Base-by-base conservation (phyloP, 2,329 filamentous ascomycete species). In the Alternaria hordeiaustralica region DNA sequence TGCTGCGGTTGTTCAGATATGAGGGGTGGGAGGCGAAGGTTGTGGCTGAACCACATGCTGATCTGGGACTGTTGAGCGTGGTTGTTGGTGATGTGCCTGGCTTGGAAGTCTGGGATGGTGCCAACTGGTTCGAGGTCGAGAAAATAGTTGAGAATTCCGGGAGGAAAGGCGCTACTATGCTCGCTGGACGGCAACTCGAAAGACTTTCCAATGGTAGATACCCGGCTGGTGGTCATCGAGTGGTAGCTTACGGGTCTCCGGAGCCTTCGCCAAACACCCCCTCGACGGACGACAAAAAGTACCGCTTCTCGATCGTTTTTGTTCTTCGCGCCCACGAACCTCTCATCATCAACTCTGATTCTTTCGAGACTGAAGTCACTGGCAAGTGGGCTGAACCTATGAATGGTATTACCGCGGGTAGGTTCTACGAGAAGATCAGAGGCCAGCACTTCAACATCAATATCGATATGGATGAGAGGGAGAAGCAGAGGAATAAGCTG, bases 401-500 rank as follows among this genome's bases (percentile, higher is more conserved):
- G n/a, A 65, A 61, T 2, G 74, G 64, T 2, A 53, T 75, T 11
- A 78, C 71, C 30, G 78, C 77, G 5, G 78, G 77, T 3, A 58
- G 70, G 41, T 58, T 78, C 61, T 80, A 77, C 49, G 69, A 72
- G 30, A 55, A 72, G 53, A 79, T 80, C 12, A 59, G 71, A 33
- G 65, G 65, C 2, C 66, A 65, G 43, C 77, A 79, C 69, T 80
- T 76, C 56, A 80, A 80, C 57, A 76, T 80, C n/a, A 80, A 80
- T 62, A 75, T 73, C 7, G 71, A 66, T 46, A 23, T 73, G 8
- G 59, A 75, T 13, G 78, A 79, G 61, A 62, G 79, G 26, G 72
- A 78, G 33, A 71, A 69, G 51, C 79, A 80, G 65, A 74, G 71
- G 50, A 60, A 46, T 21, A 63, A 44, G 21, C 11, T 60, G 15